Base-by-base conservation (phyloP, 768 basidiomycete genomes). In the Galerina marginata region DNA sequence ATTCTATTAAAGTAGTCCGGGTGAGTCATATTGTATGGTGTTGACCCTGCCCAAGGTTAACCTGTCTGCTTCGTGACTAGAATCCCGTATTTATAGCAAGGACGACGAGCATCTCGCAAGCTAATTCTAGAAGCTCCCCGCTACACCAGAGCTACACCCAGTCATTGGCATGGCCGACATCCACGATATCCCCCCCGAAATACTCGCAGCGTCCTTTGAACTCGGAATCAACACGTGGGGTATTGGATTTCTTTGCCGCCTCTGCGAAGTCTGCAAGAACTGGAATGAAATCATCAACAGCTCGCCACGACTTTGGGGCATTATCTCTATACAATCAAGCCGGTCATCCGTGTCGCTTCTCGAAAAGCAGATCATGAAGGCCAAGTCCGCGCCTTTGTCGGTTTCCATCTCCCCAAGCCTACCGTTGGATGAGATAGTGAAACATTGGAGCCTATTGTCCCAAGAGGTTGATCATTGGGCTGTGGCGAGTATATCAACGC, bases 281-380 rank as follows among this genome's bases (percentile, higher is more conserved):
- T 77, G 72, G 66, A 59, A 69, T 53, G 61, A 67, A 45, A 62
- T 72, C 25, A 56, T 73, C 40, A 42, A 56, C 3, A 66, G 62
- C 49, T 74, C 71, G 0, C 74, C 74, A 14, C 68, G 68, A 6
- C 64, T 77, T 7, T 75, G 72, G 72, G 74, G 74, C 2, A 73
- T 75, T 44, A 56, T 76, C 33, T 51, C 61, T 6, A 26, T 73
- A 15, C 39, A 48, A 29, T 65, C 44, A 29, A 54, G 39, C 1
- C 52, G 29, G 29, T 33, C 58, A 4, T 52, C 61, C 11, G 38
- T 48, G 1, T 6, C 33, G 1, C 40, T 61, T 29, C 47, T 74
- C 10, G 26, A 56, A 4, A 49, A 38, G 9, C 70, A 74, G 39
- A 61, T 75, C 20, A 54, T 56, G 2, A 68, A 65, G 51, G 73